Percentiles rank a stretch among this genome's conserved stretches.
These are phyloP conservation scores for Dactylellina cionopaga DNA, from an alignment of 2,329 filamentous ascomycete species.

Conservation along the genomic window DNA sequence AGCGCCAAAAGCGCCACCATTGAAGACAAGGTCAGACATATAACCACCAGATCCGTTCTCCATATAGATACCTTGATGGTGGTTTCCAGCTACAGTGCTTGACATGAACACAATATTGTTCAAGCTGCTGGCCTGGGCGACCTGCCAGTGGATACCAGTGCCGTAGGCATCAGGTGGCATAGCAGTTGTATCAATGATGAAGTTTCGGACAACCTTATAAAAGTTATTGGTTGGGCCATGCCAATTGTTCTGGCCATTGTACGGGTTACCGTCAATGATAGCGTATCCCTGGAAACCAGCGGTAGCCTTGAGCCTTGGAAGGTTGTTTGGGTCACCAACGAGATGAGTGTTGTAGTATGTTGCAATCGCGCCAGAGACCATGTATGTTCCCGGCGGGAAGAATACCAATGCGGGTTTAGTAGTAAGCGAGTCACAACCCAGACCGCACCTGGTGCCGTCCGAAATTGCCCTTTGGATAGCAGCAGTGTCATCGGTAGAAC, in stretches of 20 bases:
- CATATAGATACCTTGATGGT: slow-evolving; percentile 70
- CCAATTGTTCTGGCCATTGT: slow-evolving; percentile 75
- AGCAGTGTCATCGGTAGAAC: slow-evolving; percentile 78
- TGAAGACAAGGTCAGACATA: slow-evolving; percentile 84
- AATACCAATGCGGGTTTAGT: slow-evolving; percentile 87
- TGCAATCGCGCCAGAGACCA: slow-evolving; percentile 79
- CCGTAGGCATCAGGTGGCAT: slow-evolving; percentile 63
- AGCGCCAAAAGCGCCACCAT: slow-evolving; percentile 76
- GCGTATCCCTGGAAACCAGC: slow-evolving; percentile 82
- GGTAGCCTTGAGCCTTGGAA: slow-evolving; percentile 76
- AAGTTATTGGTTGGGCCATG: slow-evolving; percentile 84
- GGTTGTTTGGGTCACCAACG: slow-evolving; percentile 72
- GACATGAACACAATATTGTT: slow-evolving; percentile 68
- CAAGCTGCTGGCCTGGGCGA: slow-evolving; percentile 71
- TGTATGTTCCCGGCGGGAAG: slow-evolving; percentile 84
- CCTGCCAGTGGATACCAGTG: slow-evolving; percentile 73
- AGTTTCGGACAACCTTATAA: slow-evolving; percentile 83
- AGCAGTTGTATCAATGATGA: slow-evolving; percentile 79
- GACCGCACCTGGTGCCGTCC: slow-evolving; percentile 78
- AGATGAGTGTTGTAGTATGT: slow-evolving; percentile 95
- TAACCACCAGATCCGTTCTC: slow-evolving; percentile 77
- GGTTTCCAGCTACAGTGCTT: slow-evolving; percentile 47
- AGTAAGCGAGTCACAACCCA: slow-evolving; percentile 83
- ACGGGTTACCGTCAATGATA: slow-evolving; percentile 88
- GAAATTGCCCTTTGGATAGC: slow-evolving; percentile 81